These are phyloP conservation scores for Geotrichum phurueaensis DNA, from an alignment of 1,139 yeast genomes.

Conservation along the genomic window DNA sequence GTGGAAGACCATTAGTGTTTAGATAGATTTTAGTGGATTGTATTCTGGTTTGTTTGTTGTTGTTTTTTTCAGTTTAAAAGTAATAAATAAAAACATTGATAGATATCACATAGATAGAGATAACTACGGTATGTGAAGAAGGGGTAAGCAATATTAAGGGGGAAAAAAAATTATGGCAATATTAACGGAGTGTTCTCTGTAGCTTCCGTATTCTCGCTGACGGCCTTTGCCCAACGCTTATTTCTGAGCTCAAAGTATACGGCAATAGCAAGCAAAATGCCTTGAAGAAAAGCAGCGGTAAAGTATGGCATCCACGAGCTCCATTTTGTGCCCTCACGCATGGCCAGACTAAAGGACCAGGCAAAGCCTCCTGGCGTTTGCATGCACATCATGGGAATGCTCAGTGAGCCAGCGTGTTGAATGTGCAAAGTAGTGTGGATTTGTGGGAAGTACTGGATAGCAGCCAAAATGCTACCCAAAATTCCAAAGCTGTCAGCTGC, in stretches of 20 bases:
- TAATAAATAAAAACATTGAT: background rate
- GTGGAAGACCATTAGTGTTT: slow-evolving; percentile 96
- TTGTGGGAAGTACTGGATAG: slow-evolving; percentile 77
- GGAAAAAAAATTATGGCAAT: background rate
- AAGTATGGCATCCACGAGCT: slow-evolving; percentile 80
- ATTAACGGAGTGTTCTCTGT: slow-evolving; percentile 1
- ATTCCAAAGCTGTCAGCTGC: slow-evolving; percentile 44
- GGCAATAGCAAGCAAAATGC: slow-evolving; percentile 48
- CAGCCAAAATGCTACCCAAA: slow-evolving; percentile 49
- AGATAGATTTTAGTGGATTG: slow-evolving; percentile 19
- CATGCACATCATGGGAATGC: slow-evolving; percentile 74
- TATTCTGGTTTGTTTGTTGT: background rate
- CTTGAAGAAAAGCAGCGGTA: slow-evolving; percentile 66
- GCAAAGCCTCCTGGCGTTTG: slow-evolving; percentile 88
- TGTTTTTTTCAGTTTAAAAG: background rate
- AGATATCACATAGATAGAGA: background rate
- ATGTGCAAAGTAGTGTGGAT: slow-evolving; percentile 60
- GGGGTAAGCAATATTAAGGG: background rate
- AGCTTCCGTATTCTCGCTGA: background rate
- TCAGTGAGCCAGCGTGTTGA: slow-evolving; percentile 75
- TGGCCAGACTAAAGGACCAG: slow-evolving; percentile 64
- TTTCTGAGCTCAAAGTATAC: slow-evolving; percentile 38
- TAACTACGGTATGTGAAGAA: background rate
- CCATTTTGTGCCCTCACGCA: slow-evolving; percentile 77
- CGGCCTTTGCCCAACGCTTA: slow-evolving; percentile 7